A percentile compares a stretch with the other conserved stretches of the same genome.
These are phyloP conservation scores for Trematosphaeria pertusa DNA, from an alignment of 2,329 filamentous ascomycete species.

Conservation along the genomic window DNA sequence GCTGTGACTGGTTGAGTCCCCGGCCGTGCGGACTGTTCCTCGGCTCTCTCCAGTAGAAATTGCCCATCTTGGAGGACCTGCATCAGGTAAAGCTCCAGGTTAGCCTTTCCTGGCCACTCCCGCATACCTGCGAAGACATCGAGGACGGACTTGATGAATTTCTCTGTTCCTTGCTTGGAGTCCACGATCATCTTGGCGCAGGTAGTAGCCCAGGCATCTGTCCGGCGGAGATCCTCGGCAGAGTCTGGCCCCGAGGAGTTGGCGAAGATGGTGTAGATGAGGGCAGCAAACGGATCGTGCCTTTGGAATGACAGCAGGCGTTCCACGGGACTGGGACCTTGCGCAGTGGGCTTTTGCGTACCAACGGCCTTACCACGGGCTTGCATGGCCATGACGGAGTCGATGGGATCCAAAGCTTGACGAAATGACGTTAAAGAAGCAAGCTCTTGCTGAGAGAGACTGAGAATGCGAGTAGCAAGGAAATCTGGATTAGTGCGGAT, in stretches of 20 bases:
- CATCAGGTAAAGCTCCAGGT: constrained; percentile 94
- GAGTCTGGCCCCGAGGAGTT: constrained; percentile 83
- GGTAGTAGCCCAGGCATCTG: constrained; percentile 86
- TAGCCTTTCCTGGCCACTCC: constrained; percentile 87
- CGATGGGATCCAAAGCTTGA: constrained; percentile 78
- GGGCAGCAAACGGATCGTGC: constrained; percentile 81
- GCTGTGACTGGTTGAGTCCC: constrained; percentile 73
- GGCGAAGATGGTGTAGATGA: constrained; percentile 87
- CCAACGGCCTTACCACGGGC: constrained; percentile 58
- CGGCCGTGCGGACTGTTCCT: constrained; percentile 73
- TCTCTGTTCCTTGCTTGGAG: constrained; percentile 76
- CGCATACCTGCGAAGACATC: constrained; percentile 87
- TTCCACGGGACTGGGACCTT: constrained; percentile 72
- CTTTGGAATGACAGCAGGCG: constrained; percentile 87
- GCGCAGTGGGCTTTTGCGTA: constrained; percentile 58
- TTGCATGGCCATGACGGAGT: constrained; percentile 80
- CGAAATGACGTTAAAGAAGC: constrained; percentile 79
- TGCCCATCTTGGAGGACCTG: constrained; percentile 91
- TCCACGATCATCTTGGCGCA: constrained; percentile 84
- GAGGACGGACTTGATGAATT: constrained; percentile 82
- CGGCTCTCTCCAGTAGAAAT: constrained; percentile 85
- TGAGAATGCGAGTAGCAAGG: constrained; percentile 80
- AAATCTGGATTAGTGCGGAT: constrained; percentile 88
- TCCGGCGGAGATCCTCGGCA: constrained; percentile 78
- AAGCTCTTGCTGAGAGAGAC: constrained; percentile 77